A percentile compares a stretch with the other conserved stretches of the same genome.
Conservation (phyloP, 441 rosid genomes). For the Pelargonium australe region DNA sequence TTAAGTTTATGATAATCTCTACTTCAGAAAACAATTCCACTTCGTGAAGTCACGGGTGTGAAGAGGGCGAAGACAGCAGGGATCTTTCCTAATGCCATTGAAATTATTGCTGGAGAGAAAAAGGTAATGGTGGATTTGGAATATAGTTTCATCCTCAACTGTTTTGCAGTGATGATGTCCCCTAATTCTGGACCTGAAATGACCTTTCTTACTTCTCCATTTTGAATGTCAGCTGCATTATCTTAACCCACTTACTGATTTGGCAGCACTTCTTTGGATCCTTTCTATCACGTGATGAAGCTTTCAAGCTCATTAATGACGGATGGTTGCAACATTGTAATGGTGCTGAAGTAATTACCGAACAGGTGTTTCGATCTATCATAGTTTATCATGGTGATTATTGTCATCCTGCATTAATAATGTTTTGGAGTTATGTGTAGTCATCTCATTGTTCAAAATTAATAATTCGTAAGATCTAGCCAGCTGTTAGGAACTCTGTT, state of each 20-base stretch:
- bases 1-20: neutral
- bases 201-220: conserved; percentile 7
- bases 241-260: conserved; percentile 21
- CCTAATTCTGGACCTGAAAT: neutral
- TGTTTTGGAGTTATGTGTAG: too few relatives aligned
- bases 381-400: neutral
- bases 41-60: conserved; percentile 61
- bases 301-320: conserved; percentile 79
- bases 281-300: conserved; percentile 93
- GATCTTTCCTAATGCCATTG: conserved; percentile 90
- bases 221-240: conserved; percentile 16
- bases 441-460: too few relatives aligned
- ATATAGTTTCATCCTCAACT: conserved; percentile 15
- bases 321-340: conserved; percentile 64
- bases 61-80: conserved; percentile 95
- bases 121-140: conserved; percentile 47
- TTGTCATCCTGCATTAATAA: neutral
- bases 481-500: too few relatives aligned
- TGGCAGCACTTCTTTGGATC: conserved; percentile 92
- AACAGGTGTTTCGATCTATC: conserved; percentile 37
- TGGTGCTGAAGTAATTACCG: conserved; percentile 33
- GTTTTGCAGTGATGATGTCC: conserved; percentile 9
- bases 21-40: conserved; percentile 68
- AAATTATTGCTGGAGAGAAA: conserved; percentile 69
- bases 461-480: too few relatives aligned